Evolutionary conservation across 2,329 filamentous ascomycete genomes (phyloP).

Genomic region (Pseudocercospora fuligena): DNA sequence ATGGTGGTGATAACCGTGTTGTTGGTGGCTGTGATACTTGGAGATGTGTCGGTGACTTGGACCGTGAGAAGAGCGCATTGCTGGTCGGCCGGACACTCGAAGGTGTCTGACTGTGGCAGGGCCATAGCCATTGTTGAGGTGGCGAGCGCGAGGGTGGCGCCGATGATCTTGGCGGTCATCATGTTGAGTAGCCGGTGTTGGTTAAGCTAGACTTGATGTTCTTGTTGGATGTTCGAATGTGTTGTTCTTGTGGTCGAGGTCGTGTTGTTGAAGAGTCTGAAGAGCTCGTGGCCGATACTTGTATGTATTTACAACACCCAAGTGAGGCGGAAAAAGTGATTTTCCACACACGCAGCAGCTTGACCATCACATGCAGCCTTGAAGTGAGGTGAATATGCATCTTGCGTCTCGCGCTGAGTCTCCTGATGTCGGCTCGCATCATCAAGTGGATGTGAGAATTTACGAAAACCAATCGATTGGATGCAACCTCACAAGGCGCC

Average conservation of each 20-base stretch:
- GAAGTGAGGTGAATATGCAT: no score
- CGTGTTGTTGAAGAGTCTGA: neutral
- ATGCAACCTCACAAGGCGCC: no score
- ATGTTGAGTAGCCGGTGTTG: neutral
- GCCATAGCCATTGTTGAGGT: neutral
- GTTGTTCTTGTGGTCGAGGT: neutral
- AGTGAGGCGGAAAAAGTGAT: no score
- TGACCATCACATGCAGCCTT: no score
- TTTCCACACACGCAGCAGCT: no score
- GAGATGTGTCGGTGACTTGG: neutral
- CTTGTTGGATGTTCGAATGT: neutral
- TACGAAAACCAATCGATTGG: no score
- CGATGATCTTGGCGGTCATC: neutral
- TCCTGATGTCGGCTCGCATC: no score
- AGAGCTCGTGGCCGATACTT: no score
- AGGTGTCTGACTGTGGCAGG: neutral
- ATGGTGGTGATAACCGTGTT: neutral
- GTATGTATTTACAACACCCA: no score
- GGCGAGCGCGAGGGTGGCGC: neutral
- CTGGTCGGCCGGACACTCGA: neutral
- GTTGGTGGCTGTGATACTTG: constrained; percentile 1
- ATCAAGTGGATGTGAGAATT: no score
- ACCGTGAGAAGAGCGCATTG: neutral
- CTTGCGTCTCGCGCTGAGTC: no score
- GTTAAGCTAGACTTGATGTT: neutral